These are phyloP conservation scores for Diplocarpon rosae DNA, from an alignment of 2,329 filamentous ascomycete genomes.

Conservation along the genomic window DNA sequence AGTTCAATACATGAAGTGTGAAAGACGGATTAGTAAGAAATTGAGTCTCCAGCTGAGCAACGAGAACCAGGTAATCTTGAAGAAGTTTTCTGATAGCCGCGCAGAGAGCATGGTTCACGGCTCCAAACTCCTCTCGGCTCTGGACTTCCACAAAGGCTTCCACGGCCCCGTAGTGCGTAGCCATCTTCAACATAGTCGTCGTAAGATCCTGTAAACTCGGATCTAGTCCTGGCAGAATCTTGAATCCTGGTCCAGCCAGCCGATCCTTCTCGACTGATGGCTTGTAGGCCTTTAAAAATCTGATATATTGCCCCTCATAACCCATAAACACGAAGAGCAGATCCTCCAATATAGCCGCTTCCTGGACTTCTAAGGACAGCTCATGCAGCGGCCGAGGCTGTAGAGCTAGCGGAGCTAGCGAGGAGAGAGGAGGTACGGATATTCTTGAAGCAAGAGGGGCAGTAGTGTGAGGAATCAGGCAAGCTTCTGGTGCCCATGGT, in stretches of 20 bases:
- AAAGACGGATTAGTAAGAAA: slow-evolving; percentile 81
- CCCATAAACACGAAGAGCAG: slow-evolving; percentile 95
- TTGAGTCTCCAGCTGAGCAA: slow-evolving; percentile 89
- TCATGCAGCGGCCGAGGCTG: slow-evolving; percentile 58
- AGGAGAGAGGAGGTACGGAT: slow-evolving; percentile 61
- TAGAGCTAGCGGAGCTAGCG: slow-evolving; percentile 56
- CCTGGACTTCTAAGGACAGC: slow-evolving; percentile 70
- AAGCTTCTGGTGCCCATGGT: slow-evolving; percentile 72
- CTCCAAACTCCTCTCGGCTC: slow-evolving; percentile 83
- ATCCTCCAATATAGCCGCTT: slow-evolving; percentile 80
- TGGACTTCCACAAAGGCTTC: slow-evolving; percentile 92
- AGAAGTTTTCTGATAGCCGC: slow-evolving; percentile 86
- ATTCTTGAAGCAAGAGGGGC: slow-evolving; percentile 39
- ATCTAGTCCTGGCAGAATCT: slow-evolving; percentile 72
- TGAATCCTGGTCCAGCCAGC: slow-evolving; percentile 70
- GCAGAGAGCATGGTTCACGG: slow-evolving; percentile 90
- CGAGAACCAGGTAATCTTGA: slow-evolving; percentile 86
- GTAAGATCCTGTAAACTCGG: slow-evolving; percentile 84
- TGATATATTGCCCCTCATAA: slow-evolving; percentile 94
- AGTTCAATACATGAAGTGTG: slow-evolving; percentile 83
- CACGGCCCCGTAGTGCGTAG: slow-evolving; percentile 82
- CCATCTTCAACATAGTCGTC: slow-evolving; percentile 82
- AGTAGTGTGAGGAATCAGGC: slow-evolving; percentile 54
- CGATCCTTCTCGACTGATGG: slow-evolving; percentile 78
- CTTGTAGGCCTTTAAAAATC: slow-evolving; percentile 73